These are phyloP conservation scores for Kwoniella shivajii DNA, from an alignment of 1,284 basidiomycete genomes.

Conservation along the genomic window DNA sequence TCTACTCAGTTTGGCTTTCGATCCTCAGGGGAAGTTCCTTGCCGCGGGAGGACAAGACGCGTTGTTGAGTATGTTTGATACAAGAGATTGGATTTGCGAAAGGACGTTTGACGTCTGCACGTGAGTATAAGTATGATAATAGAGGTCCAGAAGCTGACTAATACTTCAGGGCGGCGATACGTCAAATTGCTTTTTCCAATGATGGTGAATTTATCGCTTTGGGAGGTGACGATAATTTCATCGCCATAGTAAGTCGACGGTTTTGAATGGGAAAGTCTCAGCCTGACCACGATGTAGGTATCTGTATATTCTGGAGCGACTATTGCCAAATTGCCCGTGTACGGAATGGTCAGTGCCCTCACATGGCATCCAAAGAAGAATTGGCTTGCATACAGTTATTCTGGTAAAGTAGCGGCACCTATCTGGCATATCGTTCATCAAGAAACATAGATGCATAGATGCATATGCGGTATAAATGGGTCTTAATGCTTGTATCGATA, in stretches of 20 bases:
- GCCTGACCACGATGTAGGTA: constrained; percentile 23
- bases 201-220: constrained; percentile 49
- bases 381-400: constrained; percentile 41
- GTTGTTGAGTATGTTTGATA: constrained; percentile 38
- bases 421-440: constrained; percentile 41
- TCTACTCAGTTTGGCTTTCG: constrained; percentile 36
- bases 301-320: constrained; percentile 32
- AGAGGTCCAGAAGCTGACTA: constrained; percentile 5
- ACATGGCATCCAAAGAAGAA: constrained; percentile 43
- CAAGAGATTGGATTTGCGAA: constrained; percentile 40
- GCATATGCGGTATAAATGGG: not conserved
- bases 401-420: constrained; percentile 23
- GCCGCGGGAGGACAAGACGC: constrained; percentile 49
- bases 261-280: not conserved
- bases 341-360: constrained; percentile 32
- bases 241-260: constrained; percentile 32
- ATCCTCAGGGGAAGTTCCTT: constrained; percentile 38
- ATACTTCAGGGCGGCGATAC: constrained; percentile 40
- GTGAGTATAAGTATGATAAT: constrained; percentile 21
- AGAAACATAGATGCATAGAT: constrained; percentile 13
- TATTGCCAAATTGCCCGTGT: constrained; percentile 33
- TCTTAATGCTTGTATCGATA: not conserved
- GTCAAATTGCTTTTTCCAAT: constrained; percentile 40
- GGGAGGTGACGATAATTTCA: constrained; percentile 41
- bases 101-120: constrained; percentile 42